Evolutionary conservation across 2,329 filamentous ascomycete species (phyloP).

Genomic region (Acrocalymma vagum): DNA sequence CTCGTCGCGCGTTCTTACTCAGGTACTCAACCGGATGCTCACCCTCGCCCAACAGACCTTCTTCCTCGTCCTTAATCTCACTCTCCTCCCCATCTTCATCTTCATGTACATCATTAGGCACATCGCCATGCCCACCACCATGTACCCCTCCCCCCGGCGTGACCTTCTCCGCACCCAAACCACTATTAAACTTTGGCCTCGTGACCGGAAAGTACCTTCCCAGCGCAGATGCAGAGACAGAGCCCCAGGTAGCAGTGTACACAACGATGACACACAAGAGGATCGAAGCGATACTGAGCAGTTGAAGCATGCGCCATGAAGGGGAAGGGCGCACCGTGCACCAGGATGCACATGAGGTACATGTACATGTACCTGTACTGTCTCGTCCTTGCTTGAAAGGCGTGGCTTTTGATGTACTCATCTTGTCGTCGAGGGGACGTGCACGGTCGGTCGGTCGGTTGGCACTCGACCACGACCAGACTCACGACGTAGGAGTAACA

Average conservation of each 20-base stretch:
- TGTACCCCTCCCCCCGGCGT: not conserved
- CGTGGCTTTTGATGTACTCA: too few relatives aligned
- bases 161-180: slow-evolving; percentile 1
- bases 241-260: slow-evolving; percentile 15
- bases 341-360: too few relatives aligned
- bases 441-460: too few relatives aligned
- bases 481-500: too few relatives aligned
- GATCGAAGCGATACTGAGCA: too few relatives aligned
- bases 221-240: not conserved
- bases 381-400: too few relatives aligned
- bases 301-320: slow-evolving; percentile 23
- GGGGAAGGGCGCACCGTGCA: too few relatives aligned
- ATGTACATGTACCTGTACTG: too few relatives aligned
- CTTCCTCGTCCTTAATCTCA: not conserved
- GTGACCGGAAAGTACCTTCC: slow-evolving; percentile 4
- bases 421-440: too few relatives aligned
- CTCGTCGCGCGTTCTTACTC: slow-evolving; percentile 40
- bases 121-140: not conserved
- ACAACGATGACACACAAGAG: slow-evolving; percentile 16
- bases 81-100: not conserved
- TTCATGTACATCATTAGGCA: not conserved
- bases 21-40: slow-evolving; percentile 50
- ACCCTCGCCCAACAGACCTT: not conserved
- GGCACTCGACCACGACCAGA: too few relatives aligned
- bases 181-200: not conserved